Conservation (phyloP, 306 rosid genomes). For the Psophocarpus tetragonolobus region DNA sequence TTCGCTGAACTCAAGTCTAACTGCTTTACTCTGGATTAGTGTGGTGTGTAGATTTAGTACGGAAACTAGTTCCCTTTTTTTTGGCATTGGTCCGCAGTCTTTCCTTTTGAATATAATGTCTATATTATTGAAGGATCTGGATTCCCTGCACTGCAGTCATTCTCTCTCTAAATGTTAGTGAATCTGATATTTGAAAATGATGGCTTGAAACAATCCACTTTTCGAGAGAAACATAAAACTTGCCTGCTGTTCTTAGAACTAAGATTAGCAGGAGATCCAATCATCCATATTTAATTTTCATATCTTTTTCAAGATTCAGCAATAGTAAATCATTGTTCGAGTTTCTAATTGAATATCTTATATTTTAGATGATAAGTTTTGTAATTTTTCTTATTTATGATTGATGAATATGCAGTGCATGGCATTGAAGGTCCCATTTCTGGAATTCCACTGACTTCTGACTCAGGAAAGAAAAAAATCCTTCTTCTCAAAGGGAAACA, state of each 20-base stretch:
- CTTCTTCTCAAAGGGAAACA: constrained; percentile 89
- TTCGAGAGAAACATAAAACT: background rate
- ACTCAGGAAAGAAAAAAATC: constrained; percentile 78
- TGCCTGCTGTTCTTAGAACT: background rate
- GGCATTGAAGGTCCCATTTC: constrained; percentile 71
- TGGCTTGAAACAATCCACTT: background rate
- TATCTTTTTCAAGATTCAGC: constrained; percentile 4
- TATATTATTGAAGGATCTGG: background rate
- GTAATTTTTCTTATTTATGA: constrained; percentile 1
- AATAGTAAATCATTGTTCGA: background rate
- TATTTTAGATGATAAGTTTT: constrained; percentile 26
- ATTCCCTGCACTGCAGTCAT: background rate
- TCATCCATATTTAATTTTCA: background rate
- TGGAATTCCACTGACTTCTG: constrained; percentile 65
- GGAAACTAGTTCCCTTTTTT: background rate
- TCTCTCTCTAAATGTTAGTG: background rate
- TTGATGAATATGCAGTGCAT: constrained; percentile 44
- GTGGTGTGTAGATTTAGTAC: background rate
- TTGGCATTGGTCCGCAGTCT: background rate
- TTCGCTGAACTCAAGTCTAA: background rate
- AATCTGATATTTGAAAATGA: background rate
- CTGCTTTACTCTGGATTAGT: background rate
- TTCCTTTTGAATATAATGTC: background rate
- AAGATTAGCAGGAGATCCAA: background rate
- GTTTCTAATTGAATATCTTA: background rate